Base-by-base conservation (phyloP, 495 filamentous ascomycete genomes). In the Zalerion maritima region DNA sequence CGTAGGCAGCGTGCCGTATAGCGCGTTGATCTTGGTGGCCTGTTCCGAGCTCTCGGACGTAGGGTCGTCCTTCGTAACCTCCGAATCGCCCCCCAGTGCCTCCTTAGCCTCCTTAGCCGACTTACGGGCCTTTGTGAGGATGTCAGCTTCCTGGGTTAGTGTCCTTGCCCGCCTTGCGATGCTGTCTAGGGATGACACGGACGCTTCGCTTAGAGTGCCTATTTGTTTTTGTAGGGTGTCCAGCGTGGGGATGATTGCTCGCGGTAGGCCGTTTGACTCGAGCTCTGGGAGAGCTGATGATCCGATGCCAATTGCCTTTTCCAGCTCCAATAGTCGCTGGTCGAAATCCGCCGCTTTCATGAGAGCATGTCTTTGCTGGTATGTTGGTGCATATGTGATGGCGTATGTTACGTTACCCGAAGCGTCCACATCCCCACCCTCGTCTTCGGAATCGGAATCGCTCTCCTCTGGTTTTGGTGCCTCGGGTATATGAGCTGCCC, bases 301-400 rank as follows among this genome's bases (percentile, higher is more conserved):
- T 8, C 69, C 74, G 22, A 94, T 65, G 10, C 91, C 91, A 26
- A 96, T 69, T 2, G 75, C 68, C 28, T 72, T 73, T 54, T 99
- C 89, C 18, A 99, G 59, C 5, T 75, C 43, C 0, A 76, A 57
- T 3, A 99, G 64, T 3, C 89, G 75, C 18, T 66, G 59, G 46
- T 94, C 89, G 36, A 96, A 92, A 32, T 87, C 80, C 14, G 85
- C 81, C 4, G 82, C 81, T 43, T 81, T 79, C 12, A 76, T 70
- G 8, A 94, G 65, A 12, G 78, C 61, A 43, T 75, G 71, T 6
- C 59, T 69, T 40, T 73, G 59, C 26, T 74, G 60, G 35, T 72
- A 73, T 17, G 55, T 45, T 26, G 79, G 55, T 36, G 62, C 55
- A 41, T 70, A 62, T 35, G 60, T 64, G 32, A 72, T 49, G 9